These are phyloP conservation scores for Pseudogymnoascus sp. DNA, from an alignment of 2,329 filamentous ascomycete genomes.

Conservation along the genomic window DNA sequence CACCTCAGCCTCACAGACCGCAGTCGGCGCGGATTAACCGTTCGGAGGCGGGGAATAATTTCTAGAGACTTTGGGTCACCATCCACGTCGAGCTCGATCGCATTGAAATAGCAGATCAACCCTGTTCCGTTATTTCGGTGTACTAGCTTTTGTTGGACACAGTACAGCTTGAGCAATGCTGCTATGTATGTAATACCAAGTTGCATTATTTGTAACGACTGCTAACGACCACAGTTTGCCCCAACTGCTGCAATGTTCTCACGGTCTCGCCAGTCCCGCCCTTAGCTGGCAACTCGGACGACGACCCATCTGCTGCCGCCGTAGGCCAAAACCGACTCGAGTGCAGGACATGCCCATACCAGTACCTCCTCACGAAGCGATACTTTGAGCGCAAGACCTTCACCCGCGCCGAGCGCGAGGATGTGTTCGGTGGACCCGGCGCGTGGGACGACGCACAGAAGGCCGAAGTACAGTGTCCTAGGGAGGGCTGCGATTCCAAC, in stretches of 20 bases:
- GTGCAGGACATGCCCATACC: conserved; percentile 92
- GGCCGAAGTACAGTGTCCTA: conserved; percentile 73
- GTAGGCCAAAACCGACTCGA: conserved; percentile 70
- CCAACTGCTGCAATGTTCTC: conserved; percentile 75
- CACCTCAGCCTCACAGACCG: neutral
- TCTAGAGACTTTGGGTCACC: neutral
- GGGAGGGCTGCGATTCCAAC: conserved; percentile 69
- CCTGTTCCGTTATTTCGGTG: neutral
- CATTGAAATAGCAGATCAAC: neutral
- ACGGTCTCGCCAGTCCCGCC: conserved; percentile 51
- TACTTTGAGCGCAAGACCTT: conserved; percentile 73
- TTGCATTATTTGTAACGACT: conserved; percentile 11
- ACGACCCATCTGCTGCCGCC: conserved; percentile 22
- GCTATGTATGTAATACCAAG: conserved; percentile 47
- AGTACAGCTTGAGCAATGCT: conserved; percentile 43
- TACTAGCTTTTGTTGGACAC: neutral
- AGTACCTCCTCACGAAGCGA: conserved; percentile 71
- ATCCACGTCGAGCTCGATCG: neutral
- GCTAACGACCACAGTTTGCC: conserved; percentile 55
- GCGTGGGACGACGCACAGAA: conserved; percentile 91
- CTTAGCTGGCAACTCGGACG: conserved; percentile 28
- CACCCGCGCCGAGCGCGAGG: conserved; percentile 80
- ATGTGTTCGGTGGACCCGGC: conserved; percentile 79
- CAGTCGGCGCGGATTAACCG: conserved; percentile 3
- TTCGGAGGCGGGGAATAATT: conserved; percentile 6